Evolutionary conservation across 345 rosid genomes (phyloP).

Genomic region (Schrenkiella parvula): DNA sequence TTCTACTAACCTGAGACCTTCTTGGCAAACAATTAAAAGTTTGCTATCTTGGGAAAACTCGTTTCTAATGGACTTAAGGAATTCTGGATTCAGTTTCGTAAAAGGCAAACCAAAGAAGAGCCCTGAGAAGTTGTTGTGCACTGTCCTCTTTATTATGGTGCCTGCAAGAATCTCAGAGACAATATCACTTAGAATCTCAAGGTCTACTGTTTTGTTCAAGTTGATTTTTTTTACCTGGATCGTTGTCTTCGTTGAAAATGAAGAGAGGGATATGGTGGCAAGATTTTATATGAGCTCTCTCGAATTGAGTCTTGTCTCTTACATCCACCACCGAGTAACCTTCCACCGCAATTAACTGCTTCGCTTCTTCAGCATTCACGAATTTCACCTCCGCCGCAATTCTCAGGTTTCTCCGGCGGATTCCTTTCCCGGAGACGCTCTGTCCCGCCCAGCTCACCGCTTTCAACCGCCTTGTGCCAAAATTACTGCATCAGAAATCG

Average conservation of each 20-base stretch:
- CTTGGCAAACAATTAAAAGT: slow-evolving; percentile 85
- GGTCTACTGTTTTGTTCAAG: not conserved
- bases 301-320: slow-evolving; percentile 68
- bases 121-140: slow-evolving; percentile 93
- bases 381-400: slow-evolving; percentile 74
- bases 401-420: slow-evolving; percentile 38
- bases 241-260: slow-evolving; percentile 77
- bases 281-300: slow-evolving; percentile 80
- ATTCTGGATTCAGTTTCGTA: slow-evolving; percentile 76
- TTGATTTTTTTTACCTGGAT: slow-evolving; percentile 45
- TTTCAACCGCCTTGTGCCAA: slow-evolving; percentile 38
- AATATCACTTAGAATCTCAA: not conserved
- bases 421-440: slow-evolving; percentile 31
- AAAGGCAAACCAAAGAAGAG: slow-evolving; percentile 81
- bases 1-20: slow-evolving; percentile 75
- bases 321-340: slow-evolving; percentile 73
- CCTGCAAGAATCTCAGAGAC: slow-evolving; percentile 41
- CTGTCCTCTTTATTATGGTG: slow-evolving; percentile 69
- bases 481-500: slow-evolving; percentile 42
- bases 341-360: slow-evolving; percentile 51
- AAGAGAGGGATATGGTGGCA: slow-evolving; percentile 83
- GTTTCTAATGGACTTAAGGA: slow-evolving; percentile 50
- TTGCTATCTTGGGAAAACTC: slow-evolving; percentile 69
- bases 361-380: slow-evolving; percentile 82
- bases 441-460: slow-evolving; percentile 42